These are phyloP conservation scores for Xylaria castorea DNA, from an alignment of 495 filamentous ascomycete genomes.

Conservation along the genomic window DNA sequence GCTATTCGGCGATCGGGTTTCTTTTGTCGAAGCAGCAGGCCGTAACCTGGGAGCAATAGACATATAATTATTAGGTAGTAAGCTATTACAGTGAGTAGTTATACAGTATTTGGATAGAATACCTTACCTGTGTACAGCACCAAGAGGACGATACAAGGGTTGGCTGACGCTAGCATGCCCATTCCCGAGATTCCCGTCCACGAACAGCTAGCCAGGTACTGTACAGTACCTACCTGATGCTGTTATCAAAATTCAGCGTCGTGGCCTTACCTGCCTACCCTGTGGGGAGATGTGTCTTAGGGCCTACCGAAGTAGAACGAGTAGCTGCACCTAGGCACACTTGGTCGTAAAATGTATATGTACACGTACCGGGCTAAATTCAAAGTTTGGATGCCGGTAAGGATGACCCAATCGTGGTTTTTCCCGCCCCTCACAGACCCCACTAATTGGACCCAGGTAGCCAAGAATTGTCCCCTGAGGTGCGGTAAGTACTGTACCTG, in stretches of 20 bases:
- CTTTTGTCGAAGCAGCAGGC: constrained; percentile 3
- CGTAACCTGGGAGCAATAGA: not conserved
- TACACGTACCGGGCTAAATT: no score
- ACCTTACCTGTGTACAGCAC: not conserved
- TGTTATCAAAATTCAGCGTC: not conserved
- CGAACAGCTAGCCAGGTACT: not conserved
- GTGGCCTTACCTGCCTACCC: not conserved
- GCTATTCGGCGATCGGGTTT: not conserved
- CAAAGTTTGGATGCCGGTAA: not conserved
- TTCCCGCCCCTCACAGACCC: not conserved
- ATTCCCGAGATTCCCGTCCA: not conserved
- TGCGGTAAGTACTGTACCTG: not conserved
- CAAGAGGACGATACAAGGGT: not conserved
- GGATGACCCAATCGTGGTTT: constrained; percentile 2
- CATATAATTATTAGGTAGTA: not conserved
- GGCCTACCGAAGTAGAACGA: no score
- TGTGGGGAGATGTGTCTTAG: no score
- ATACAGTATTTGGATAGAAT: not conserved
- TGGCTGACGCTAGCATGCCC: not conserved
- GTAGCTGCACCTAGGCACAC: no score
- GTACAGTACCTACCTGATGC: not conserved
- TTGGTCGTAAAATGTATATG: no score
- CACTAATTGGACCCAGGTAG: constrained; percentile 2
- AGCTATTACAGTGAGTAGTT: not conserved
- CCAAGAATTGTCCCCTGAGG: not conserved